phyloP scores from a whole-genome alignment of 495 filamentous ascomycete genomes.

The Parachaetomium inaequale region DNA sequence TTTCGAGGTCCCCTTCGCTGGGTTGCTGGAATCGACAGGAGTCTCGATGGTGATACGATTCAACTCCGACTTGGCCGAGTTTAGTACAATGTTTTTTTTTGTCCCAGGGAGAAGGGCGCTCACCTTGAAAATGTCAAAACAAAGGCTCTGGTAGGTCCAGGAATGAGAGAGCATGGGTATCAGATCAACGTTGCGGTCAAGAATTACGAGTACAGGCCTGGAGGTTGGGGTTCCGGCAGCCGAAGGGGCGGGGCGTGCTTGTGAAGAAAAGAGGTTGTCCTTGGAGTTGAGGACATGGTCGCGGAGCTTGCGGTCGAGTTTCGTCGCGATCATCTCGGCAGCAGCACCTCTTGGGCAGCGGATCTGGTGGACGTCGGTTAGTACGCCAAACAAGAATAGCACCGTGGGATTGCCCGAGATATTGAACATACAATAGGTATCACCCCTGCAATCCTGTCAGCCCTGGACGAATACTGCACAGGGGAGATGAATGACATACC shows the following conservation, averaged over 20 bases:
- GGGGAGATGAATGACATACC: conserved; percentile 48
- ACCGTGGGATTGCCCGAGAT: background rate
- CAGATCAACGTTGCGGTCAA: conserved; percentile 92
- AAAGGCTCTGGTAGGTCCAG: conserved; percentile 97
- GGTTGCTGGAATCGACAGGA: conserved; percentile 68
- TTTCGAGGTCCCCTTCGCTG: conserved; percentile 67
- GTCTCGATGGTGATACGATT: conserved; percentile 96
- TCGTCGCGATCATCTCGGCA: conserved; percentile 89
- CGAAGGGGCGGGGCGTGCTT: conserved; percentile 38
- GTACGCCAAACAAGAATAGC: background rate
- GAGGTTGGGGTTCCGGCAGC: conserved; percentile 57
- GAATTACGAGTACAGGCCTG: conserved; percentile 79
- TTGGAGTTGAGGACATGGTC: conserved; percentile 97
- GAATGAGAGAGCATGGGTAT: conserved; percentile 99
- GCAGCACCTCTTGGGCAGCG: conserved; percentile 87
- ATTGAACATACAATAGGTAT: conserved; percentile 64
- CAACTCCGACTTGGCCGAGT: conserved; percentile 40
- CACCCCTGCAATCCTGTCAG: conserved; percentile 50
- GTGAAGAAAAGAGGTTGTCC: conserved; percentile 79
- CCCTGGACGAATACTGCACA: background rate
- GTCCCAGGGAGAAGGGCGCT: background rate
- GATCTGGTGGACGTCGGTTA: conserved; percentile 44
- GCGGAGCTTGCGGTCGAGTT: conserved; percentile 89
- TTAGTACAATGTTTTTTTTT: background rate
- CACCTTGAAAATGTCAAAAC: conserved; percentile 76